Conservation (phyloP, 2,329 filamentous ascomycete genomes). For the Tetracladium maxilliforme region DNA sequence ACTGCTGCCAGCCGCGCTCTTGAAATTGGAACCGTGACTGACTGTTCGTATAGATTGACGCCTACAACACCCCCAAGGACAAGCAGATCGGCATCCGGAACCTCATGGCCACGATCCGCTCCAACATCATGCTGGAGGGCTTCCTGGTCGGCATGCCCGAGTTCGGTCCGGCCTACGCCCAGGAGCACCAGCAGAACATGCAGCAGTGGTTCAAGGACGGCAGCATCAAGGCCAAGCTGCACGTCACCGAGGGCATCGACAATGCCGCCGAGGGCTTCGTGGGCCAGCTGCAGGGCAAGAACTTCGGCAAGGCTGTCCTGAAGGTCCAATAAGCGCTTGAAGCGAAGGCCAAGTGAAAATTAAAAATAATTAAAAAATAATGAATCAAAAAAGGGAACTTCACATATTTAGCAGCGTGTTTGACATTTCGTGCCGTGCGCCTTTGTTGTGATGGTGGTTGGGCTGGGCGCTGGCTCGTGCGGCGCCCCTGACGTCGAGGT, state of each 20-base stretch:
- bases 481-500: too few relatives aligned
- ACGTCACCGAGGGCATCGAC: slow-evolving; percentile 52
- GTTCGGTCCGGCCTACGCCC: slow-evolving; percentile 43
- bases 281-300: slow-evolving; percentile 53
- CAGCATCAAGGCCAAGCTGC: slow-evolving; percentile 43
- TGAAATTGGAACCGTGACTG: too few relatives aligned
- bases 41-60: too few relatives aligned
- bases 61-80: slow-evolving; percentile 39
- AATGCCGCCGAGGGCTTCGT: slow-evolving; percentile 49
- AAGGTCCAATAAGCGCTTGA: too few relatives aligned
- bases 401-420: too few relatives aligned
- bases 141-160: slow-evolving; percentile 51
- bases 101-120: slow-evolving; percentile 40
- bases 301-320: slow-evolving; percentile 60
- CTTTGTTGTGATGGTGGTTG: too few relatives aligned
- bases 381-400: too few relatives aligned
- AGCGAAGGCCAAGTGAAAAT: too few relatives aligned
- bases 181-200: slow-evolving; percentile 51
- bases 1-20: too few relatives aligned
- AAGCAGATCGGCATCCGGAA: slow-evolving; percentile 42
- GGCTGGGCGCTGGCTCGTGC: too few relatives aligned
- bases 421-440: too few relatives aligned
- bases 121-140: slow-evolving; percentile 48
- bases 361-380: too few relatives aligned
- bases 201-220: slow-evolving; percentile 55